These are phyloP conservation scores for Termitomyces bulborhizus DNA, from an alignment of 768 basidiomycete species.

Conservation along the genomic window DNA sequence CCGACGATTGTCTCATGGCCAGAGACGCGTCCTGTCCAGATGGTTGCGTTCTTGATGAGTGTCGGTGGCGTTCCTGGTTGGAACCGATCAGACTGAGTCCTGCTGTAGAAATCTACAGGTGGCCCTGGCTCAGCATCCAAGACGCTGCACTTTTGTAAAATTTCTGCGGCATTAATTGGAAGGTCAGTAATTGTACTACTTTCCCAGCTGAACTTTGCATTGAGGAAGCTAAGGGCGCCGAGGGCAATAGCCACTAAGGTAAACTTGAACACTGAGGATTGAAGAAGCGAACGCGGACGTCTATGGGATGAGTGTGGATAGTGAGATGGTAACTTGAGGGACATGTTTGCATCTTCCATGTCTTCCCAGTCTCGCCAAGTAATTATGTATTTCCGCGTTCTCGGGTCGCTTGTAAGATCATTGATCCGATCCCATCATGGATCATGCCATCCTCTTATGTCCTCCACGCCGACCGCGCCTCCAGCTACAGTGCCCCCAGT, in stretches of 20 bases:
- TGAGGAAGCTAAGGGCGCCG: slow-evolving; percentile 18
- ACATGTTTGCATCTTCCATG: slow-evolving; percentile 17
- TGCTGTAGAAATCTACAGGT: slow-evolving; percentile 31
- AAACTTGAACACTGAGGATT: not conserved
- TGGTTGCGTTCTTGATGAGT: slow-evolving; percentile 66
- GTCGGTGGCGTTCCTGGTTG: slow-evolving; percentile 55
- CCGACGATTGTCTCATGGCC: slow-evolving; percentile 53
- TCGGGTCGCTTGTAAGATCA: slow-evolving; percentile 2
- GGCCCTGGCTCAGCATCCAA: slow-evolving; percentile 43
- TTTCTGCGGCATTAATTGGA: slow-evolving; percentile 33
- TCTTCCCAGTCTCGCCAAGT: not conserved
- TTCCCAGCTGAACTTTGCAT: slow-evolving; percentile 18
- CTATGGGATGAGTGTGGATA: not conserved
- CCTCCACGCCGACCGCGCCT: slow-evolving; percentile 12
- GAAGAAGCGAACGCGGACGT: not conserved
- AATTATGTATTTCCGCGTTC: not conserved
- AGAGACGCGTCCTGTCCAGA: slow-evolving; percentile 68
- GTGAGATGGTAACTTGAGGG: slow-evolving; percentile 26
- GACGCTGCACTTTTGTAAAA: slow-evolving; percentile 44
- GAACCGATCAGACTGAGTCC: slow-evolving; percentile 53
- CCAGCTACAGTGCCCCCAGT: slow-evolving; percentile 47
- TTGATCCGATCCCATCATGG: slow-evolving; percentile 10
- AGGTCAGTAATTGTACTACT: slow-evolving; percentile 14
- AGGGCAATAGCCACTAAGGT: slow-evolving; percentile 7
- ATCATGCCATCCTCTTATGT: not conserved